Percentiles rank a stretch among this genome's conserved stretches.
phyloP scores from a whole-genome alignment of 176 grass and related monocot genomes.

The Oryza longistaminata region DNA sequence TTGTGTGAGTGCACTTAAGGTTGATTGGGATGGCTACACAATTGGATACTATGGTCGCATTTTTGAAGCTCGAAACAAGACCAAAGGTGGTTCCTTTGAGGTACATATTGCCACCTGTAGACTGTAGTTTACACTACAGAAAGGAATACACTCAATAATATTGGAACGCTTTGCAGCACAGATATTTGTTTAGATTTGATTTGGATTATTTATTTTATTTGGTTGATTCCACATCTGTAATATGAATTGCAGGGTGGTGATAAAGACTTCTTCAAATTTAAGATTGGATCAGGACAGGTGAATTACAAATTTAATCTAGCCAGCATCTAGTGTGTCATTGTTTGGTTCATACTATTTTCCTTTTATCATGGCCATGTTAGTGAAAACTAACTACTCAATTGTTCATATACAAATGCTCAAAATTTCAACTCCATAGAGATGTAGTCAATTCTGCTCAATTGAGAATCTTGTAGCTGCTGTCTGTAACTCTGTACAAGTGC shows the following conservation, averaged over 20 bases:
- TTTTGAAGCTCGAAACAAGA: constrained; percentile 98
- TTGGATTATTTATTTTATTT: constrained; percentile 1
- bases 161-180: background rate
- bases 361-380: background rate
- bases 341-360: background rate
- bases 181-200: constrained; percentile 20
- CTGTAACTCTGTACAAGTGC: background rate
- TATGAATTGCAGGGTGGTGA: constrained; percentile 77
- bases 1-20: constrained; percentile 55
- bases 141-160: no score
- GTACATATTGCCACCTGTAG: constrained; percentile 39
- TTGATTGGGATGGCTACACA: constrained; percentile 99
- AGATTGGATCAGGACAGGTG: constrained; percentile 77
- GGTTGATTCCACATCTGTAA: constrained; percentile 7
- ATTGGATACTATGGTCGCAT: constrained; percentile 99
- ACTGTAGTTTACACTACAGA: background rate
- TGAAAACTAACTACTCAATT: background rate
- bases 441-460: background rate
- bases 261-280: constrained; percentile 97
- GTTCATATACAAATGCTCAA: background rate
- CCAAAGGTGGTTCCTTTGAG: constrained; percentile 99
- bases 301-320: constrained; percentile 36
- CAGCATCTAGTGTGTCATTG: background rate
- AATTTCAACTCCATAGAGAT: background rate
- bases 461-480: background rate